A percentile compares a stretch with the other conserved stretches of the same genome.
phyloP scores from a whole-genome alignment of 805 yeast genomes.

The Pichia heedii region DNA sequence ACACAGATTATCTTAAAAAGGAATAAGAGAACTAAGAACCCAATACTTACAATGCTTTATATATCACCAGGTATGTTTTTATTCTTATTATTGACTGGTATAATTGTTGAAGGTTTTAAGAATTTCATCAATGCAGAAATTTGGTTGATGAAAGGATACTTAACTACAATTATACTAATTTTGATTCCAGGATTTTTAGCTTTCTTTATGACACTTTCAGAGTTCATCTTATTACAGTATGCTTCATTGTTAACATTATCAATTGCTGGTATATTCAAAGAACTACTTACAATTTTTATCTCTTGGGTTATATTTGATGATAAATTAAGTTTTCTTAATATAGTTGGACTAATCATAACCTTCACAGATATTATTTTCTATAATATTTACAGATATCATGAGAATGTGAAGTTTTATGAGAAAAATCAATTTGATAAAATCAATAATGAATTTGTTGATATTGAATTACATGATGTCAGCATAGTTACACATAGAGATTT shows the following conservation, averaged over 20 bases:
- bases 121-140: slow-evolving; percentile 44
- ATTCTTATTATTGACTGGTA: slow-evolving; percentile 52
- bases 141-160: slow-evolving; percentile 56
- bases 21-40: slow-evolving; percentile 54
- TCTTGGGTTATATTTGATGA: slow-evolving; percentile 72
- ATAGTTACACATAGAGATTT: too few species aligned
- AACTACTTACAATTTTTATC: slow-evolving; percentile 68
- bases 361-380: slow-evolving; percentile 76
- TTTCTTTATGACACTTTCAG: slow-evolving; percentile 82
- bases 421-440: background rate
- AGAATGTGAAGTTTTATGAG: slow-evolving; percentile 8
- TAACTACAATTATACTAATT: slow-evolving; percentile 48
- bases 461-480: slow-evolving; percentile 11
- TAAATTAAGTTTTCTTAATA: slow-evolving; percentile 53
- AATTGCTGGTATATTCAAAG: slow-evolving; percentile 90
- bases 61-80: slow-evolving; percentile 78
- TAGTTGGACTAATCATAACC: slow-evolving; percentile 67
- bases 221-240: slow-evolving; percentile 70
- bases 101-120: slow-evolving; percentile 58
- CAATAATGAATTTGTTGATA: slow-evolving; percentile 15
- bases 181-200: slow-evolving; percentile 81
- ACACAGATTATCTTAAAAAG: slow-evolving; percentile 72
- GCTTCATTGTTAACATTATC: slow-evolving; percentile 82
- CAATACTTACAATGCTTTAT: slow-evolving; percentile 75
- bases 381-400: slow-evolving; percentile 52